Percentiles rank a stretch among this genome's conserved stretches.
phyloP scores from a whole-genome alignment of 495 filamentous ascomycete species.

The Pyrenopolyporus hunteri region DNA sequence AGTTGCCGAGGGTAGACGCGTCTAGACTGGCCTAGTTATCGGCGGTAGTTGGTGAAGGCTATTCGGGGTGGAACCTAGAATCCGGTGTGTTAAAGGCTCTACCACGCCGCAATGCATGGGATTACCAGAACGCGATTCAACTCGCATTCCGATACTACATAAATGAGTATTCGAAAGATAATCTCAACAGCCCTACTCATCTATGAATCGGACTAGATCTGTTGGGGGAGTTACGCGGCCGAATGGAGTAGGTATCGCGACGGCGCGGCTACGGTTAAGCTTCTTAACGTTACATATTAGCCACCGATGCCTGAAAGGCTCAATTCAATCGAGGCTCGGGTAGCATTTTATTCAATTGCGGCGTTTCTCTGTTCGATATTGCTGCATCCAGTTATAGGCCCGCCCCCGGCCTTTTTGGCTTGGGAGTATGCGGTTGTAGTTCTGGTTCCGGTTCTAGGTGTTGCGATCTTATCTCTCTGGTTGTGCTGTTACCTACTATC shows the following conservation, averaged over 20 bases:
- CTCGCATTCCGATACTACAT: too few relatives aligned
- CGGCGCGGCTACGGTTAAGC: constrained; percentile 19
- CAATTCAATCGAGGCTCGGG: constrained; percentile 14
- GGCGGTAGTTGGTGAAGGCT: background rate
- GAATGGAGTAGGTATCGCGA: background rate
- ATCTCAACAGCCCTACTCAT: constrained; percentile 18
- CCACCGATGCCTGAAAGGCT: constrained; percentile 18
- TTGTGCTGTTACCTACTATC: too few relatives aligned
- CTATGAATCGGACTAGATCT: constrained; percentile 1
- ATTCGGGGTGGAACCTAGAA: background rate
- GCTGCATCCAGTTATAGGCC: background rate
- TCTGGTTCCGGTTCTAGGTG: too few relatives aligned
- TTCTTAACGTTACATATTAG: constrained; percentile 19
- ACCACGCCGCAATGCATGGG: background rate
- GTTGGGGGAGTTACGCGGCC: constrained; percentile 2
- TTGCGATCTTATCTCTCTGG: background rate
- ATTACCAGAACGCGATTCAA: too few relatives aligned
- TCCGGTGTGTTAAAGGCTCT: background rate
- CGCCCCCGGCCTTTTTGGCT: too few relatives aligned
- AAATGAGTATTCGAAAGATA: too few relatives aligned
- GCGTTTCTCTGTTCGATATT: constrained; percentile 3
- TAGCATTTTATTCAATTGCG: background rate
- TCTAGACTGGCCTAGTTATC: constrained; percentile 2
- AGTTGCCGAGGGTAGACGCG: too few relatives aligned
- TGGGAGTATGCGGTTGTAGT: too few relatives aligned